Conservation (phyloP, 106 monocot genomes). For the Alisma plantagoaquatica region DNA sequence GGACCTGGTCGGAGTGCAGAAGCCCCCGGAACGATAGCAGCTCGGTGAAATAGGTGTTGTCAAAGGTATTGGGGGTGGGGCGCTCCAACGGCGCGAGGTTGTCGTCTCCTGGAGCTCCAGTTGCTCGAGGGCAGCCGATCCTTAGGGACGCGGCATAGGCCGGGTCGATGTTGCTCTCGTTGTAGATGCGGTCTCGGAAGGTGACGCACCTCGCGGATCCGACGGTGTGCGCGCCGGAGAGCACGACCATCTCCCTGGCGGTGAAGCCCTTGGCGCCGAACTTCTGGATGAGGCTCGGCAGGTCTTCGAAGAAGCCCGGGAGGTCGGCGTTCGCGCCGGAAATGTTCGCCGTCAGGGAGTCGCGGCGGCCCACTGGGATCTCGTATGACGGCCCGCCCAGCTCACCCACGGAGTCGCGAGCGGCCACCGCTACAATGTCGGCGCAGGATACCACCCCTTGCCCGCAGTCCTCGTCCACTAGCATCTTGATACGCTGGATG, state of each 20-base stretch:
- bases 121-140: background rate
- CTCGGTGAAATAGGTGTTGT: constrained; percentile 41
- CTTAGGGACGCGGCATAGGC: too few species aligned
- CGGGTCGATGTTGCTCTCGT: too few species aligned
- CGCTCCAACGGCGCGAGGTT: constrained; percentile 44
- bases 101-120: constrained; percentile 14
- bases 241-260: constrained; percentile 59
- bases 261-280: constrained; percentile 60
- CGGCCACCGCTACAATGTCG: constrained; percentile 31
- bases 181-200: too few species aligned
- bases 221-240: too few species aligned
- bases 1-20: constrained; percentile 71
- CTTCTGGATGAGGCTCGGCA: constrained; percentile 39
- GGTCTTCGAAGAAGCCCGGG: constrained; percentile 41
- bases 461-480: constrained; percentile 21
- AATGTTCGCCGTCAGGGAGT: constrained; percentile 45
- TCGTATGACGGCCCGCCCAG: constrained; percentile 82
- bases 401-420: constrained; percentile 35
- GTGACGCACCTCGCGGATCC: too few species aligned
- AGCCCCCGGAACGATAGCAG: constrained; percentile 42
- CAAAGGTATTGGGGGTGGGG: constrained; percentile 39
- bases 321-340: constrained; percentile 49
- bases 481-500: constrained; percentile 19
- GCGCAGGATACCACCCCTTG: constrained; percentile 35
- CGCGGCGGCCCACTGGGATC: constrained; percentile 63